Base-by-base conservation (phyloP, 1,284 basidiomycete species). In the Phellinidium pouzarii region DNA sequence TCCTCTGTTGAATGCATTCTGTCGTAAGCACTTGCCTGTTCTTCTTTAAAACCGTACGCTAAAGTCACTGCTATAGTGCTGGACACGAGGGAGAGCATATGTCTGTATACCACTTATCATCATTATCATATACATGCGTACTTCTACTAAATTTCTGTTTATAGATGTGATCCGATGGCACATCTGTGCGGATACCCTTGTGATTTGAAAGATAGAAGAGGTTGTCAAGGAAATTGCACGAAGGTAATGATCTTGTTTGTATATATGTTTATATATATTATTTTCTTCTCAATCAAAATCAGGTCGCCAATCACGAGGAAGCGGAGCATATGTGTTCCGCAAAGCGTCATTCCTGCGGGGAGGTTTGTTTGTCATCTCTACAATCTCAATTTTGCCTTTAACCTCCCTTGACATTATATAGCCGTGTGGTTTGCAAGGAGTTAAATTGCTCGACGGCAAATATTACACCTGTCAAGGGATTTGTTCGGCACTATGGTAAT, bases 71-170 rank as follows among this genome's bases (percentile, higher is more conserved):
- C 53, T 23, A 3, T 51, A 82, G 80, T 12, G 80, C 78, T 11
- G 79, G 82, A 0, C 80, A 83, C 54, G 61, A 71, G 7, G 77
- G 78, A 14, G 65, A 63, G 6, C 80, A 82, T 56, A 70, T 79
- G 78, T 79, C 62, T 46, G 68, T 27, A 29, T 26, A 14, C 11
- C 34, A 42, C 8, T 17, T 20, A 45, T 2, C 6, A 14, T 11
- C 9, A n/a, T n/a, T n/a, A n/a, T n/a, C n/a, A n/a, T n/a, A n/a
- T n/a, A 38, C 9, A 17, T 5, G 26, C 11, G 44, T 17, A n/a
- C 37, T 2, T 6, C 14, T 27, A 43, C 38, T 36, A 36, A 55
- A 6, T 48, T 11, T 25, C 9, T 14, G 48, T 31, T 51, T 51
- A 34, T 47, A 81, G 79, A 53, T 82, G 80, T 56, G 63, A 70